A percentile compares a stretch with the other conserved stretches of the same genome.
Evolutionary conservation across 495 filamentous ascomycete species (phyloP).

Genomic region (Penicillium angulare): DNA sequence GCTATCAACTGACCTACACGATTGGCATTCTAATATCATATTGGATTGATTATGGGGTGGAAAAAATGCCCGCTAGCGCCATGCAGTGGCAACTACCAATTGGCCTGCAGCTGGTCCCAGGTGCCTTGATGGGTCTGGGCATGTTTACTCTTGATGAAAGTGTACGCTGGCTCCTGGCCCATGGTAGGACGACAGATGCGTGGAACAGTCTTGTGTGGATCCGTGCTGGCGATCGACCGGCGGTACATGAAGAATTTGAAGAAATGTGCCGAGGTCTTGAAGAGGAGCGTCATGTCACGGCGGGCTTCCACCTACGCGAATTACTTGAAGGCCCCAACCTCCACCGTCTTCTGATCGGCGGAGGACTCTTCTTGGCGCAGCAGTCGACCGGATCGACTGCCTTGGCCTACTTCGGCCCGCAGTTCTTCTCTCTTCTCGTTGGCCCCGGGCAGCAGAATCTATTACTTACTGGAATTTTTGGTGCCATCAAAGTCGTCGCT

Average conservation of each 20-base stretch:
- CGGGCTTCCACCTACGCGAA: constrained; percentile 41
- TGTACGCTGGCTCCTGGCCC: constrained; percentile 50
- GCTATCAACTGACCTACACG: constrained; percentile 54
- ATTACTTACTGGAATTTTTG: constrained; percentile 52
- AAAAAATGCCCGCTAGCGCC: constrained; percentile 54
- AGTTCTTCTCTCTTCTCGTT: constrained; percentile 56
- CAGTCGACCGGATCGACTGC: constrained; percentile 55
- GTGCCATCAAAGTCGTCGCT: constrained; percentile 48
- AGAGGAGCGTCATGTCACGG: constrained; percentile 40
- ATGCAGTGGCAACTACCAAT: constrained; percentile 55
- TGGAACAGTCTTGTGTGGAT: constrained; percentile 51
- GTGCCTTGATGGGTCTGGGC: constrained; percentile 48
- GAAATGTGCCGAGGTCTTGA: constrained; percentile 45
- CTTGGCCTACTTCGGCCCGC: constrained; percentile 52
- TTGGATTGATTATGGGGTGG: constrained; percentile 55
- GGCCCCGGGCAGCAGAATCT: constrained; percentile 36
- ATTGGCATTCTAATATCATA: constrained; percentile 52
- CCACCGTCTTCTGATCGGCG: constrained; percentile 39
- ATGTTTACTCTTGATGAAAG: constrained; percentile 50
- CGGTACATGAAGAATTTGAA: constrained; percentile 44
- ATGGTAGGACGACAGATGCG: constrained; percentile 39
- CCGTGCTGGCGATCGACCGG: constrained; percentile 34
- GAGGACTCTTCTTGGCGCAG: constrained; percentile 44
- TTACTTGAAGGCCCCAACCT: constrained; percentile 42
- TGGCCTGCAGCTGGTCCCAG: constrained; percentile 51